These are phyloP conservation scores for Eimeria nieschulzi DNA, from an alignment of 169 alveolate species.

Conservation along the genomic window DNA sequence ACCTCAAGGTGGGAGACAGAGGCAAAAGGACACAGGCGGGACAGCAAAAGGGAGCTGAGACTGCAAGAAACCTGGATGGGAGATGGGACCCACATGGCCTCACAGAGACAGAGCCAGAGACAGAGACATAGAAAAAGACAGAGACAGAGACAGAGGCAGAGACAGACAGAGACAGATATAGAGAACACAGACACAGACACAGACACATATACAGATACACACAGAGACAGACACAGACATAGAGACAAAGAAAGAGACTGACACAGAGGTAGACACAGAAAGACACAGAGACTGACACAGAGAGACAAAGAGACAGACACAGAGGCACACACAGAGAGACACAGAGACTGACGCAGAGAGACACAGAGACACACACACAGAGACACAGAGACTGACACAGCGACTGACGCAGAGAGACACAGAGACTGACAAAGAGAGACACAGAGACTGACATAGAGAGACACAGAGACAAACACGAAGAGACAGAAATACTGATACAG, in stretches of 20 bases:
- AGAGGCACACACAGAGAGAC: neutral
- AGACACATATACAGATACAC: neutral
- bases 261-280: no score
- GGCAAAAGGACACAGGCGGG: neutral
- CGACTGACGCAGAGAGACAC: neutral
- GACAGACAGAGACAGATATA: no score
- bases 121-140: no score
- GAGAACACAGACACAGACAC: neutral
- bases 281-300: no score
- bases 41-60: no score
- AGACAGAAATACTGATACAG: neutral
- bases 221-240: neutral
- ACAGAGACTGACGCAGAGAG: neutral
- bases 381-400: neutral
- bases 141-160: neutral
- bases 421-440: neutral
- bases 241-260: neutral
- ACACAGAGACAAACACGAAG: neutral
- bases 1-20: slow-evolving; percentile 80
- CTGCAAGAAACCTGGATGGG: neutral
- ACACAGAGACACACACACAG: neutral
- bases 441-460: neutral
- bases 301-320: no score
- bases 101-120: no score
- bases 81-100: neutral